Evolutionary conservation across 1,284 basidiomycete species (phyloP).

Genomic region (Apiotrichum akiyoshidainum): DNA sequence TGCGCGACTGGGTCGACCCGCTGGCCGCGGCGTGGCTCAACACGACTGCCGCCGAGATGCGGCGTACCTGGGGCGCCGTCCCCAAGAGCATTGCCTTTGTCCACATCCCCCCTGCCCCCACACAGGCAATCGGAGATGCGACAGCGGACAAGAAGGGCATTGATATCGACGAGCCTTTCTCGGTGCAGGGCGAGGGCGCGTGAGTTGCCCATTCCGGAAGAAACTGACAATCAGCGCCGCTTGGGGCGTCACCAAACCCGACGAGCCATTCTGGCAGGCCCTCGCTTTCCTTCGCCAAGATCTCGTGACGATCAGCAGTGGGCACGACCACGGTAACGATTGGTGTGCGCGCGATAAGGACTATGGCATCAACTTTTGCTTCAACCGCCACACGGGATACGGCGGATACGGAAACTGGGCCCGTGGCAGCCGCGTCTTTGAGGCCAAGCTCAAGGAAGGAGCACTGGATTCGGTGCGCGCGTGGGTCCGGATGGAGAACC

Average conservation of each 20-base stretch:
- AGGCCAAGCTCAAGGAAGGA: not conserved
- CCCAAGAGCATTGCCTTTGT: slow-evolving; percentile 21
- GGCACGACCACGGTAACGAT: slow-evolving; percentile 30
- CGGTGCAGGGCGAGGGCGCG: slow-evolving; percentile 2
- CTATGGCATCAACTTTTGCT: slow-evolving; percentile 11
- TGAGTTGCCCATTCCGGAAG: not conserved
- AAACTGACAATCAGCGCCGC: not conserved
- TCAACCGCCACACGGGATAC: slow-evolving; percentile 10
- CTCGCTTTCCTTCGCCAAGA: slow-evolving; percentile 6
- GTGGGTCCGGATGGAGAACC: too few relatives aligned
- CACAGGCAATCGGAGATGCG: not conserved
- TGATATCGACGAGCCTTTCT: slow-evolving; percentile 9
- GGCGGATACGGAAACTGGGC: slow-evolving; percentile 16
- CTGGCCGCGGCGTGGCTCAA: slow-evolving; percentile 13
- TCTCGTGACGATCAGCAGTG: slow-evolving; percentile 19
- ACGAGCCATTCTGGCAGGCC: slow-evolving; percentile 15
- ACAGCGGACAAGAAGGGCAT: slow-evolving; percentile 11
- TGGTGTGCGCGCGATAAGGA: slow-evolving; percentile 22
- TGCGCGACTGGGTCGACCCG: slow-evolving; percentile 26
- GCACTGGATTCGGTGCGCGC: too few relatives aligned
- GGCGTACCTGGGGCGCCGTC: slow-evolving; percentile 13
- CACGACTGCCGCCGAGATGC: slow-evolving; percentile 3
- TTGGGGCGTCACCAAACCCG: slow-evolving; percentile 3
- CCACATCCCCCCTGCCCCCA: slow-evolving; percentile 19
- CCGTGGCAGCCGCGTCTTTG: slow-evolving; percentile 10